Evolutionary conservation across 2,329 filamentous ascomycete species (phyloP).

Genomic region (Colletotrichum limetticola): DNA sequence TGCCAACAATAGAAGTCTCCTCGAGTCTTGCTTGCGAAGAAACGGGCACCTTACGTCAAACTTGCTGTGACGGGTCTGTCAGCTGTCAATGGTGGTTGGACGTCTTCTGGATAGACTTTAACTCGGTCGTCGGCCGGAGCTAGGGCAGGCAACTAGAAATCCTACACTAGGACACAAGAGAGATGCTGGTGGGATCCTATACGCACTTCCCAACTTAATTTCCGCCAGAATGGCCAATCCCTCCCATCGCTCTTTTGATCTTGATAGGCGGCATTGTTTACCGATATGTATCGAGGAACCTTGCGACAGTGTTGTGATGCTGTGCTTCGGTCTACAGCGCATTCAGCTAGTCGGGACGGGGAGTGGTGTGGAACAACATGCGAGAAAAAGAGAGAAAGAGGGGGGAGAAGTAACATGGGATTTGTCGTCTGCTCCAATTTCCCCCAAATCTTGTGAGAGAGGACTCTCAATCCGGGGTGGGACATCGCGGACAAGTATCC

Average conservation of each 20-base stretch:
- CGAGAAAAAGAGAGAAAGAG: not conserved
- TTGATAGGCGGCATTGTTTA: not conserved
- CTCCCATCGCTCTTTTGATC: not conserved
- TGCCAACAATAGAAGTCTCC: slow-evolving; percentile 33
- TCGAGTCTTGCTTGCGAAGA: not conserved
- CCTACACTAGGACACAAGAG: not conserved
- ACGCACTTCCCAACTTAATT: slow-evolving; percentile 17
- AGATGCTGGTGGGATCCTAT: slow-evolving; percentile 3
- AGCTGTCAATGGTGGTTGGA: not conserved
- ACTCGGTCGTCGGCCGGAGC: slow-evolving; percentile 21
- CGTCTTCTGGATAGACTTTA: slow-evolving; percentile 17
- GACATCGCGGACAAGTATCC: not conserved
- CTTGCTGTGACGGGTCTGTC: not conserved
- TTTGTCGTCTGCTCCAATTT: slow-evolving; percentile 8
- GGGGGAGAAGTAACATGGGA: slow-evolving; percentile 11
- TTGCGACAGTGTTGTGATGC: slow-evolving; percentile 14
- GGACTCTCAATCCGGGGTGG: slow-evolving; percentile 12
- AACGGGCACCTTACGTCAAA: slow-evolving; percentile 10
- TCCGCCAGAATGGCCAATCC: not conserved
- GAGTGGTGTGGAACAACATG: not conserved
- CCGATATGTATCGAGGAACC: not conserved
- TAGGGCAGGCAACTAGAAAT: not conserved
- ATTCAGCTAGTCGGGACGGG: not conserved
- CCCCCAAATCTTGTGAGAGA: not conserved
- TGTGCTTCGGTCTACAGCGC: slow-evolving; percentile 1